Base-by-base conservation (phyloP, 305 asterid species). In the Fraxinus latifolia region DNA sequence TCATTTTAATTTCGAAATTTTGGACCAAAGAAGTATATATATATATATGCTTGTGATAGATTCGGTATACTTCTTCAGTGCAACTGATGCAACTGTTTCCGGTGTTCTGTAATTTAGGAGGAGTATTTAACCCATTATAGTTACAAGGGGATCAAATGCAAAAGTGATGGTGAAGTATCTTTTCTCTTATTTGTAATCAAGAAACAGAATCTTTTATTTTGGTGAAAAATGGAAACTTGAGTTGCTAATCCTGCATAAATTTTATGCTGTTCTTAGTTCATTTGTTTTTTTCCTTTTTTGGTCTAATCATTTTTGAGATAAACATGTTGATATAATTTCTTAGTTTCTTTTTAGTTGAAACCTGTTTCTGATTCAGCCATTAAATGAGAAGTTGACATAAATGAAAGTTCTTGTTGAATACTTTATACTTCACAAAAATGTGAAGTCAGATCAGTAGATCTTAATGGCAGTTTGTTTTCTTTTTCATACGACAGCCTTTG, bases 401-500 rank as follows among this genome's bases (percentile, higher is more conserved):
- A 19, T 5, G 19, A 31, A 23, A 27, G 50, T 29, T 67, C 7
- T 32, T 77, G 19, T 53, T 32, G 80, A 33, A 21, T 79, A 79
- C 73, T 71, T 68, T 70, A 21, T 79, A 79, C 73, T 71, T 68
- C 74, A 21, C 4, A 1, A 4, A 80, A 39, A 68, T 62, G 67
- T 32, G 73, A 47, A 53, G 76, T 14, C 39, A 27, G 15, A 11
- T 25, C 34, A 12, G 7, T 31, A 21, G 33, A 77, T 71, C 58
- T 84, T 62, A 31, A 29, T 80, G 50, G 47, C 42, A 53, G 29
- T 62, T 79, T 75, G 7, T 39, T 31, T 76, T 67, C 77, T 32
- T 44, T 72, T 39, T 21, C 47, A n/a, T 32, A 71, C 14, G 7
- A 50, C 88, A 94, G 98, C 87, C 76, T 39, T 47, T 87, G 76